Evolutionary conservation across 495 filamentous ascomycete genomes (phyloP), one percentile per base, ranked within the genome.

Genomic region (Daldinia loculata): DNA sequence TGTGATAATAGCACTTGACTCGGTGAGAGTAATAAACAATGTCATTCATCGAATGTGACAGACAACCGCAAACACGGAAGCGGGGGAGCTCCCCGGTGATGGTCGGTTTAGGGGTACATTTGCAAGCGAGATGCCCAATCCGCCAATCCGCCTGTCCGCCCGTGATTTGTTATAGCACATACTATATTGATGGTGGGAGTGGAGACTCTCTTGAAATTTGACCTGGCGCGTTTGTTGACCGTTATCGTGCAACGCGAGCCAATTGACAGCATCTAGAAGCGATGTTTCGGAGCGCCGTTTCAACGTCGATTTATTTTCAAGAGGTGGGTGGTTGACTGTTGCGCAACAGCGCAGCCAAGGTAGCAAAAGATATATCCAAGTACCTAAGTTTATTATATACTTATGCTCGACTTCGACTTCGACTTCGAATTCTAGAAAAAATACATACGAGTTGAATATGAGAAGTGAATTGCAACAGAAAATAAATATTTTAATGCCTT

Each of bases 171-270:
- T 66, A 58, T 7, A n/a, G 17, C n/a, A n/a, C n/a, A n/a, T 27
- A 7, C 15, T 61, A 26, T 27, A n/a, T 26, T 61, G 32, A 61
- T 19, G 56, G 57, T 55, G 43, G 61, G 66, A 55, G 66, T 66
- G 70, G 65, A 38, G 61, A 56, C 30, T 19, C 19, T 58, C 15
- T 69, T 65, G 56, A 17, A 72, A 68, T 72, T 61, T 62, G 55
- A 53, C 27, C 30, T 45, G 61, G 61, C 66, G 66, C 57, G 24
- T 36, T 69, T 30, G 56, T 52, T 22, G 19, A 62, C 57, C 50
- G 66, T 69, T 69, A 36, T 73, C 15, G 70, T 69, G 65, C 24
- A 6, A 73, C 61, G 30, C 36, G 45, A 69, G n/a, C 58, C 65
- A 73, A 73, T 73, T 61, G 61, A 51, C 39, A 58, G 43, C 59